Evolutionary conservation across 192 early-diverging fungal genomes (phyloP).

Genomic region (Globomyces pollinis-pini): DNA sequence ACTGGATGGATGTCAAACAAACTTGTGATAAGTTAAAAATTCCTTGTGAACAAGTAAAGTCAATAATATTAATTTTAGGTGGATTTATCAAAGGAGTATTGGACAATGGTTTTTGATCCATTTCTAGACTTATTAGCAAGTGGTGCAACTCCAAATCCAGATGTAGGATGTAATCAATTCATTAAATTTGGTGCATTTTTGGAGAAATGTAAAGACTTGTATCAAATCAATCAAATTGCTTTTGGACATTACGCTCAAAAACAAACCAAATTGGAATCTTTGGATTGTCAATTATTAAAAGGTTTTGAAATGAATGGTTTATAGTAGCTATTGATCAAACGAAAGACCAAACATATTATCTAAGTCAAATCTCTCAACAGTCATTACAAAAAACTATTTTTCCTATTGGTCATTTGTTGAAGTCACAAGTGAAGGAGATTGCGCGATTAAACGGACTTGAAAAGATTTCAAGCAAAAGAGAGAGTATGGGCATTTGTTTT

Average conservation of each 20-base stretch:
- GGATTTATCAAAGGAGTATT: conserved; percentile 84
- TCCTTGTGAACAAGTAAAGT: conserved; percentile 29
- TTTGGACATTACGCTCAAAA: conserved; percentile 62
- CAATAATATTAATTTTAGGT: conserved; percentile 28
- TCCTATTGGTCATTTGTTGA: conserved; percentile 69
- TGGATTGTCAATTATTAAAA: too few relatives aligned
- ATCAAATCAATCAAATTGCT: conserved; percentile 41
- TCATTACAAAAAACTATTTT: conserved; percentile 58
- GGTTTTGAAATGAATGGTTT: background rate
- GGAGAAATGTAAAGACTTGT: conserved; percentile 30
- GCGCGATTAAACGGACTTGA: conserved; percentile 49
- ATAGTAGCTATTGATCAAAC: conserved; percentile 46
- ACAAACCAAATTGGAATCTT: conserved; percentile 32
- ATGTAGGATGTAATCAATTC: conserved; percentile 78
- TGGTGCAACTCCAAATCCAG: conserved; percentile 86
- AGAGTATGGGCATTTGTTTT: conserved; percentile 97
- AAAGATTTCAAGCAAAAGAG: conserved; percentile 59
- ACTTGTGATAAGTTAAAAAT: conserved; percentile 67
- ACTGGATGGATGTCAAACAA: conserved; percentile 69
- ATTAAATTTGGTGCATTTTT: conserved; percentile 93
- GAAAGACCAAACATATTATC: conserved; percentile 95
- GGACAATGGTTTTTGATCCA: conserved; percentile 78
- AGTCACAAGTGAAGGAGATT: conserved; percentile 64
- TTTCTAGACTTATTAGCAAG: conserved; percentile 63
- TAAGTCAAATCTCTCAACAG: conserved; percentile 53